A percentile compares a stretch with the other conserved stretches of the same genome.
These are phyloP conservation scores for Pontederia crassipes DNA, from an alignment of 176 grass and related monocot species.

Conservation along the genomic window DNA sequence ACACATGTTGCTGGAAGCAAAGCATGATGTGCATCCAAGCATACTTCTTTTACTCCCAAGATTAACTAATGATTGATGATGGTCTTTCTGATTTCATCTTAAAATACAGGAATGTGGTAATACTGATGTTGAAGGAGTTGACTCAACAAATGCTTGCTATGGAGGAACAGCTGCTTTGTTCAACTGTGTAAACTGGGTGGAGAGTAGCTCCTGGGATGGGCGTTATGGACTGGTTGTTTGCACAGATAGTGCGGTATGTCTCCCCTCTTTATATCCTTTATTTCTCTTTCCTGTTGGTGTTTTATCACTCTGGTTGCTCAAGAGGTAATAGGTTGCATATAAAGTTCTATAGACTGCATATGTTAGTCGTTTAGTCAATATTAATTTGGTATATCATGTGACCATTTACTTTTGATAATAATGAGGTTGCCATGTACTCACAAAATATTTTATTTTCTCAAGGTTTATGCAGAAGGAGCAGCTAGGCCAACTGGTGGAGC, in stretches of 20 bases:
- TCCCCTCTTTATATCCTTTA: neutral
- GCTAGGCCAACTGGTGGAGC: slow-evolving; percentile 89
- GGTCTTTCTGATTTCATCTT: neutral
- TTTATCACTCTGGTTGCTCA: slow-evolving; percentile 10
- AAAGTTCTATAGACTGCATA: too few relatives aligned
- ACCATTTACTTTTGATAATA: too few relatives aligned
- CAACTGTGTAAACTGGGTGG: slow-evolving; percentile 96
- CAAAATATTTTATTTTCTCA: slow-evolving; percentile 11
- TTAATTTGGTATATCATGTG: too few relatives aligned
- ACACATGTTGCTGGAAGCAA: too few relatives aligned
- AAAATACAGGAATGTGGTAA: slow-evolving; percentile 72
- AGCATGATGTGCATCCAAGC: too few relatives aligned
- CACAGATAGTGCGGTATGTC: slow-evolving; percentile 84
- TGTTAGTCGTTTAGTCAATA: too few relatives aligned
- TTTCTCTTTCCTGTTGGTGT: slow-evolving; percentile 4
- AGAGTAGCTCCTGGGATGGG: slow-evolving; percentile 91
- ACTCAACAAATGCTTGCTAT: slow-evolving; percentile 90
- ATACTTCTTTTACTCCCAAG: neutral
- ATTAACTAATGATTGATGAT: neutral
- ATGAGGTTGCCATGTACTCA: neutral
- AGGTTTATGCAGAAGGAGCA: slow-evolving; percentile 95
- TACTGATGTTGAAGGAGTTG: slow-evolving; percentile 94
- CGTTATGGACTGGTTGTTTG: slow-evolving; percentile 93
- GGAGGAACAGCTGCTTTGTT: slow-evolving; percentile 89
- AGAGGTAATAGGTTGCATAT: neutral